Base-by-base conservation (phyloP, 1,284 basidiomycete genomes). In the Puccinia novopanici region DNA sequence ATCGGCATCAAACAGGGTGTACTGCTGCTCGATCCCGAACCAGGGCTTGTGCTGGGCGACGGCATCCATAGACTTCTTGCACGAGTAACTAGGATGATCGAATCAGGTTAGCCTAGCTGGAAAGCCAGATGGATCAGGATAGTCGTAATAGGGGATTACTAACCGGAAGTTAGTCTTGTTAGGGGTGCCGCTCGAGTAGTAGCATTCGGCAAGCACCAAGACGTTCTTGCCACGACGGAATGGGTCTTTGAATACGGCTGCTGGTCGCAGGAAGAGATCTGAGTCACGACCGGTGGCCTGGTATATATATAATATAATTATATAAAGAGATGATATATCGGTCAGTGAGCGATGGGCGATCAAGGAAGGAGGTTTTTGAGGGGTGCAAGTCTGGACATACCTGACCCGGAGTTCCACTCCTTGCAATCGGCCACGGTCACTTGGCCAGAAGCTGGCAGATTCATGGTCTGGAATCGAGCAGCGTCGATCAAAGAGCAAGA, bases 181-280 rank as follows among this genome's bases (percentile, higher is more conserved):
- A 83, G 96, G 96, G 70, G 95, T 97, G 83, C 97, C 96, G 84
- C 99, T 97, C 88, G 91, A 97, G 91, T 98, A 98, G 91, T 95
- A 98, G 86, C 93, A 94, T 88, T 95, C 94, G 79, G 95, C 83
- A 30, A 98, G 92, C 84, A 98, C 95, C 82, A 98, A 91, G 86
- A 98, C 96, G 89, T 98, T 98, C 89, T 95, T 92, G 82, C 96
- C 96, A 75, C 94, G 92, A 85, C 97, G 95, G 95, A 99, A n/a
- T n/a, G n/a, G n/a, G n/a, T n/a, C n/a, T n/a, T n/a, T n/a, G n/a
- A n/a, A n/a, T n/a, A n/a, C n/a, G 85, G 95, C 91, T 82, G 91
- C 94, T 75, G 97, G 97, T 83, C 96, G 93, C 83, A 99, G 94
- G 89, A 95, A 97, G 88, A 99, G 92, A 86, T 99, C 97, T 45